phyloP scores from a whole-genome alignment of 192 early-diverging fungal species.

The Helicostylum pulchrum region DNA sequence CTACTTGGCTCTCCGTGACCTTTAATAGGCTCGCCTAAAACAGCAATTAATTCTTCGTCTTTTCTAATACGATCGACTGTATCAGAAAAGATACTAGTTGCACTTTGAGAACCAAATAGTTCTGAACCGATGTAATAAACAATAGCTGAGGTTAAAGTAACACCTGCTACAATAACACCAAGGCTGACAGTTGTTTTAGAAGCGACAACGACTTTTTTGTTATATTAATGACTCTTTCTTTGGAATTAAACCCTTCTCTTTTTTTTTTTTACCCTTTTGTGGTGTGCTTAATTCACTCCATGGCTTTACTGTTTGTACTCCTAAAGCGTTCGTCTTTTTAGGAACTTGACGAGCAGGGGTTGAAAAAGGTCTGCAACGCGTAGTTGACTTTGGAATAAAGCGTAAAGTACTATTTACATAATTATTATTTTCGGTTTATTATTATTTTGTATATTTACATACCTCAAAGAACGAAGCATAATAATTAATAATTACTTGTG shows the following conservation, averaged over 20 bases:
- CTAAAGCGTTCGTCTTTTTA: neutral
- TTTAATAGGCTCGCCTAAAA: conserved; percentile 41
- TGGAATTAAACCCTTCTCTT: neutral
- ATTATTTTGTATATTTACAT: too few relatives aligned
- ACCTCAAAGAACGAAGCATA: too few relatives aligned
- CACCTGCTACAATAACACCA: conserved; percentile 43
- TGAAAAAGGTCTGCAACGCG: neutral
- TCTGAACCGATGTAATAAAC: conserved; percentile 46
- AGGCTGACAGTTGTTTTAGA: conserved; percentile 50
- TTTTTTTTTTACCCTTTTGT: neutral
- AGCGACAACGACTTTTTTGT: conserved; percentile 41
- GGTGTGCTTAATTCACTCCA: neutral
- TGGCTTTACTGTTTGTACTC: neutral
- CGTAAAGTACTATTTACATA: neutral
- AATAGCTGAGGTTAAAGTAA: conserved; percentile 40
- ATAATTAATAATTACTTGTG: too few relatives aligned
- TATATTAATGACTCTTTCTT: too few relatives aligned
- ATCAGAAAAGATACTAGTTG: conserved; percentile 51
- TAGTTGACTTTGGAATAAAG: neutral
- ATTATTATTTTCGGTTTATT: too few relatives aligned
- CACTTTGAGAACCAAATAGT: conserved; percentile 48
- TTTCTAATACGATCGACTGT: conserved; percentile 46
- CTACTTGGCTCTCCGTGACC: conserved; percentile 34
- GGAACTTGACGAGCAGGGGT: neutral
- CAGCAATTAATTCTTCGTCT: conserved; percentile 33